Conservation (phyloP, 164 flowering plant species). For the Buxus sempervirens region DNA sequence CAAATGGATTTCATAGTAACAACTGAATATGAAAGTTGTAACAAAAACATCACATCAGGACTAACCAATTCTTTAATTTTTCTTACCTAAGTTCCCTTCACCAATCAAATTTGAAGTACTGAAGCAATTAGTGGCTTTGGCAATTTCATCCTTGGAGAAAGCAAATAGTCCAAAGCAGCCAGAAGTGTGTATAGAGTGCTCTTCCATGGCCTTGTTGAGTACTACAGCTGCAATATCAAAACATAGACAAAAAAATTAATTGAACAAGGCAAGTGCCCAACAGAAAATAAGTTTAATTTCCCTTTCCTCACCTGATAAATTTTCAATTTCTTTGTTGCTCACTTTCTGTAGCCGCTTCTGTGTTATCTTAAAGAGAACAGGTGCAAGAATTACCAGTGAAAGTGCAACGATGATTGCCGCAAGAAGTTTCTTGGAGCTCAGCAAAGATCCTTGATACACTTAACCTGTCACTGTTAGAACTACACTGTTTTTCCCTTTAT, state of each 20-base stretch:
- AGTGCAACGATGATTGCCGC: neutral
- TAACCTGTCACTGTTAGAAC: conserved; percentile 2
- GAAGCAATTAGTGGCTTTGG: conserved; percentile 20
- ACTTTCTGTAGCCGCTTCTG: conserved; percentile 12
- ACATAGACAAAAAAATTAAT: neutral
- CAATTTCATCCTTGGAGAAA: conserved; percentile 20
- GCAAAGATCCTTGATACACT: neutral
- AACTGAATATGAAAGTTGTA: neutral
- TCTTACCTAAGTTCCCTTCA: conserved; percentile 23
- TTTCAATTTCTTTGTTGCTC: conserved; percentile 22
- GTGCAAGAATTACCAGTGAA: conserved; percentile 14
- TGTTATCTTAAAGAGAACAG: conserved; percentile 22
- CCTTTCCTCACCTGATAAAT: conserved; percentile 19
- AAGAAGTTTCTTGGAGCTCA: conserved; percentile 12
- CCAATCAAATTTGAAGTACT: conserved; percentile 17
- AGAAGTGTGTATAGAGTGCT: conserved; percentile 6
- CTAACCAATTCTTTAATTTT: neutral
- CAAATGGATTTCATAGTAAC: neutral
- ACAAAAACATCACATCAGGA: neutral
- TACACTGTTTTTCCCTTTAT: neutral
- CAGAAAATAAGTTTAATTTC: neutral
- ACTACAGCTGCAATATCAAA: conserved; percentile 11
- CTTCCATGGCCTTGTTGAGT: conserved; percentile 15
- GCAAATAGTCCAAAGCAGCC: conserved; percentile 20
- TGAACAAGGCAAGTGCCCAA: neutral